Evolutionary conservation across 371 early-diverging fungal species (phyloP).

Genomic region (Mortierella sp.): DNA sequence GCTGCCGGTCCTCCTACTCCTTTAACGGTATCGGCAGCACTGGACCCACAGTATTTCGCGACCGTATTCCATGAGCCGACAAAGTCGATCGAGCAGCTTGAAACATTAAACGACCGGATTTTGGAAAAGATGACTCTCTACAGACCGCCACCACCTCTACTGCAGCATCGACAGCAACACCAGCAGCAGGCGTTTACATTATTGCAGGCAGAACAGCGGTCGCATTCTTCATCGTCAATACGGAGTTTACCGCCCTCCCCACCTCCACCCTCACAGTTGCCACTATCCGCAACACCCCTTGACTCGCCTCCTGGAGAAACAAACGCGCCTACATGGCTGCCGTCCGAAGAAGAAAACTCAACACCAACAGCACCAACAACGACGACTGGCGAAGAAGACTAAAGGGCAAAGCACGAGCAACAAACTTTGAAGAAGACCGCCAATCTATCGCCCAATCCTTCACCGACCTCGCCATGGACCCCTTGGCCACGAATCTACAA

Average conservation of each 20-base stretch:
- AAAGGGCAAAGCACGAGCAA: constrained; percentile 35
- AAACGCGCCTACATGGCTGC: neutral
- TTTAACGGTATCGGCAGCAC: neutral
- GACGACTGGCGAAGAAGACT: neutral
- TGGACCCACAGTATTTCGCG: constrained; percentile 28
- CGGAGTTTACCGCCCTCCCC: neutral
- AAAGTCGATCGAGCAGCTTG: constrained; percentile 23
- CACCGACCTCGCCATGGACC: constrained; percentile 27
- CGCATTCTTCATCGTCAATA: neutral
- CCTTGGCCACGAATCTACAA: constrained; percentile 49
- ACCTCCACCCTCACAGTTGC: neutral
- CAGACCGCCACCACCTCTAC: neutral
- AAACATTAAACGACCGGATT: constrained; percentile 33
- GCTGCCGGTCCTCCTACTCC: constrained; percentile 4
- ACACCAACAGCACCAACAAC: neutral
- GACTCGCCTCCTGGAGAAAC: neutral
- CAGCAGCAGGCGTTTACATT: too few relatives aligned
- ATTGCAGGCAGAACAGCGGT: neutral
- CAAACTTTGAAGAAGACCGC: constrained; percentile 24
- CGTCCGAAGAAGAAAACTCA: neutral
- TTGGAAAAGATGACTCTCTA: constrained; percentile 37
- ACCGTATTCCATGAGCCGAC: constrained; percentile 19
- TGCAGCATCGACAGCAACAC: neutral
- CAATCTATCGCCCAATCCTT: constrained; percentile 28
- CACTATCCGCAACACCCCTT: neutral